These are phyloP conservation scores for Beta corolliflora DNA, from an alignment of 179 eudicot species.

Conservation along the genomic window DNA sequence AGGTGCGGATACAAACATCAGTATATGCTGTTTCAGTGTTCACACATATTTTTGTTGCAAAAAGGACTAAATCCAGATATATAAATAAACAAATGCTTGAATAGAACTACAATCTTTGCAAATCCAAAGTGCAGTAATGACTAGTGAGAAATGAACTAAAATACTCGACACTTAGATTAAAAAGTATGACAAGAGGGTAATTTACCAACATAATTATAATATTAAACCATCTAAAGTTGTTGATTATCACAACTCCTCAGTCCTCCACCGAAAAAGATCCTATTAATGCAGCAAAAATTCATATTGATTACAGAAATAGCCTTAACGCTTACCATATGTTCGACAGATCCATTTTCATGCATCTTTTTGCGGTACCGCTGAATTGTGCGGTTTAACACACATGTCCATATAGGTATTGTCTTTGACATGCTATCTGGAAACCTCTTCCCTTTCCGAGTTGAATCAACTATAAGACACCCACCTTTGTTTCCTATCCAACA, in stretches of 20 bases:
- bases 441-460: constrained; percentile 96
- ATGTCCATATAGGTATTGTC: constrained; percentile 96
- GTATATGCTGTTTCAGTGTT: neutral
- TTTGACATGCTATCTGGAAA: constrained; percentile 99
- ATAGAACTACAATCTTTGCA: neutral
- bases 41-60: neutral
- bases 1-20: neutral
- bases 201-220: neutral
- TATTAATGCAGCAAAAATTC: neutral
- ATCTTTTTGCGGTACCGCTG: constrained; percentile 39
- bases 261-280: neutral
- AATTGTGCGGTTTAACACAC: constrained; percentile 86
- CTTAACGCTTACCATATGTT: constrained; percentile 46
- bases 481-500: constrained; percentile 78
- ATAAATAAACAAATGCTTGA: neutral
- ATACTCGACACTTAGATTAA: neutral
- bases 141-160: neutral
- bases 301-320: neutral
- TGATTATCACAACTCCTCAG: neutral
- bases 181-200: too few species aligned
- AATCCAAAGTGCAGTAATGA: neutral
- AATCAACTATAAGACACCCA: constrained; percentile 89
- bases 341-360: constrained; percentile 18
- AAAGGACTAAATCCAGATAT: neutral
- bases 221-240: too few species aligned